Conservation (phyloP, 202 grass and related monocot genomes). For the Digitaria exilis region DNA sequence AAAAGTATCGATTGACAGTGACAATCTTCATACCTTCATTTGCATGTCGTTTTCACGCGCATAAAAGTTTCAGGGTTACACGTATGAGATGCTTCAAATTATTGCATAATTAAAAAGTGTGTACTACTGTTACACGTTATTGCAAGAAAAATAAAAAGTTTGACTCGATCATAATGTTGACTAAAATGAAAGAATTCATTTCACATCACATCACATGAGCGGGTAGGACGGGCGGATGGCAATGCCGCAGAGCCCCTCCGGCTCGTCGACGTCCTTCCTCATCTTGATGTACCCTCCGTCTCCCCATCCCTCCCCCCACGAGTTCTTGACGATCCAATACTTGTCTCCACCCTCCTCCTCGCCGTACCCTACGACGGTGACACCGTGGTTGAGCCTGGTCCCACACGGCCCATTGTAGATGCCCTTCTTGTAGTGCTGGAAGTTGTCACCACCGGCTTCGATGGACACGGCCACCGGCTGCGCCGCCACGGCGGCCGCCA, state of each 20-base stretch:
- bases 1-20: background rate
- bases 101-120: too few species aligned
- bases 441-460: slow-evolving; percentile 54
- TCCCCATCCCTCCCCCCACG: slow-evolving; percentile 58
- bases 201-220: slow-evolving; percentile 4
- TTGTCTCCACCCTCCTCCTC: slow-evolving; percentile 8
- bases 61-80: background rate
- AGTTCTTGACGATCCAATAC: slow-evolving; percentile 79
- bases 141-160: background rate
- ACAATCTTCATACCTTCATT: background rate
- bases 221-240: slow-evolving; percentile 49
- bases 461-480: slow-evolving; percentile 52
- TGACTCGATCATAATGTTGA: background rate
- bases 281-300: slow-evolving; percentile 52
- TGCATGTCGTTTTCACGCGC: background rate
- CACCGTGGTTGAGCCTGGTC: slow-evolving; percentile 45
- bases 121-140: background rate
- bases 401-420: slow-evolving; percentile 52
- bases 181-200: background rate
- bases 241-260: slow-evolving; percentile 55
- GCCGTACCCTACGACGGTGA: slow-evolving; percentile 50
- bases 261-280: slow-evolving; percentile 48
- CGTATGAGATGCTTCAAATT: background rate
- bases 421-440: slow-evolving; percentile 48
- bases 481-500: slow-evolving; percentile 18